Base-by-base conservation (phyloP, 2,329 filamentous ascomycete species). In the Esteya vermicola region DNA sequence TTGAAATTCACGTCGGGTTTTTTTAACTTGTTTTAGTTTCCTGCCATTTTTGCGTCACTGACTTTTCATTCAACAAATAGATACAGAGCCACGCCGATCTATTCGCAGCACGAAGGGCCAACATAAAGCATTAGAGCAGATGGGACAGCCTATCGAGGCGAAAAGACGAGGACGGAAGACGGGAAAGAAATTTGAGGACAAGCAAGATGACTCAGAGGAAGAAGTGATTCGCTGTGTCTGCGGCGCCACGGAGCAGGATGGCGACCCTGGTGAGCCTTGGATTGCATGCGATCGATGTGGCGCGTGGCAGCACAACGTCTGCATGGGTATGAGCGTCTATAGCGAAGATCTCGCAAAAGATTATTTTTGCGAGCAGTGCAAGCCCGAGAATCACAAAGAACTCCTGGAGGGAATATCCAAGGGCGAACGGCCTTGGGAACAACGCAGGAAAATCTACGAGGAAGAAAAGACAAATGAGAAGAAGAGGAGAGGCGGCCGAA, bases 251-350 rank as follows among this genome's bases (percentile, higher is more conserved):
- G 81, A 84, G 50, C 81, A 86, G 49, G 82, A 88, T 44, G 84
- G 89, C 50, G 84, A 93, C 50, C 79, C 84, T 13, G 84, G 82
- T 48, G 81, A 91, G 51, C 79, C 86, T 39, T 96, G 93, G 86
- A 94, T 98, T 52, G 85, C 83, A 45, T 98, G 91, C 64, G 91
- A 98, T 59, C 75, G 74, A 35, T 98, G 91, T 60, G 77, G 76
- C 36, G 89, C 81, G 32, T 98, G 91, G 91, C 91, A 98, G 61
- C 91, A 98, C 61, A 95, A 95, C 54, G 80, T 93, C 47, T 98
- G 91, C 57, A 85, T 98, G 67, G 85, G 85, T 39, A 75, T 95
- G 55, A 77, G 72, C 52, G 76, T 80, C 35, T 85, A 83, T 50
- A 75, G 79, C 25, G 82, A 88, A 43, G 76, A 88, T 52, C 70